Evolutionary conservation across 2,329 filamentous ascomycete species (phyloP).

Genomic region (Penicillium capsulatum): DNA sequence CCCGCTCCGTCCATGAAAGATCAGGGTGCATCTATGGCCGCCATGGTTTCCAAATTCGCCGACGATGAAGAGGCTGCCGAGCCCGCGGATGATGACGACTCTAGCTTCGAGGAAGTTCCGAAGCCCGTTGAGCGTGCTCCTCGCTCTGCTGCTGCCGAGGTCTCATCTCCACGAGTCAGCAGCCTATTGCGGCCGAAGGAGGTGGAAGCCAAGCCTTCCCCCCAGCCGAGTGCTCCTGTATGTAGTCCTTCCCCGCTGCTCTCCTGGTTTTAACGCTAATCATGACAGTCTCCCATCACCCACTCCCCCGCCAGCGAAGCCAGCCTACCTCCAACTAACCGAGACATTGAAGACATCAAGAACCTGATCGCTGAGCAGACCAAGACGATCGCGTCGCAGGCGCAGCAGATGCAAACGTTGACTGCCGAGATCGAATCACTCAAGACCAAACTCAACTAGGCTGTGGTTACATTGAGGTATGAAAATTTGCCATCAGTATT

Average conservation of each 20-base stretch:
- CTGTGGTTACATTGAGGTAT: slow-evolving; percentile 1
- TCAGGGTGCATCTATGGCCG: slow-evolving; percentile 81
- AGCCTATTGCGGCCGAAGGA: slow-evolving; percentile 32
- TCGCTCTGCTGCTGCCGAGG: slow-evolving; percentile 21
- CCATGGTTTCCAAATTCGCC: slow-evolving; percentile 80
- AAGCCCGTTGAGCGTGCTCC: slow-evolving; percentile 66
- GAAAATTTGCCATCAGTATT: slow-evolving; percentile 5
- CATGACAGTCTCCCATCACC: slow-evolving; percentile 28
- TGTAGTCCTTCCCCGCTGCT: slow-evolving; percentile 3
- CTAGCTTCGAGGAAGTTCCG: slow-evolving; percentile 80
- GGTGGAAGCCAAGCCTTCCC: slow-evolving; percentile 18
- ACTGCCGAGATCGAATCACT: slow-evolving; percentile 72
- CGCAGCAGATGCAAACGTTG: slow-evolving; percentile 66
- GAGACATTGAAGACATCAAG: slow-evolving; percentile 72
- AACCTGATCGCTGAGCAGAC: slow-evolving; percentile 71
- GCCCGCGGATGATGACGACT: slow-evolving; percentile 60
- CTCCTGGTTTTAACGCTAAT: slow-evolving; percentile 2
- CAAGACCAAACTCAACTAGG: slow-evolving; percentile 65
- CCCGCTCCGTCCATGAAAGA: slow-evolving; percentile 70
- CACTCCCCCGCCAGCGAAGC: slow-evolving; percentile 23
- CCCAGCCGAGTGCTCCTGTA: slow-evolving; percentile 24
- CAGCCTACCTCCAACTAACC: slow-evolving; percentile 48
- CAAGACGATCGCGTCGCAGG: slow-evolving; percentile 71
- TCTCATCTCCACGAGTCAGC: slow-evolving; percentile 27
- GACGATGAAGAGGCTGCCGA: slow-evolving; percentile 63